A percentile compares a stretch with the other conserved stretches of the same genome.
Evolutionary conservation across 1,284 basidiomycete species (phyloP).

Genomic region (Moesziomyces sp.): DNA sequence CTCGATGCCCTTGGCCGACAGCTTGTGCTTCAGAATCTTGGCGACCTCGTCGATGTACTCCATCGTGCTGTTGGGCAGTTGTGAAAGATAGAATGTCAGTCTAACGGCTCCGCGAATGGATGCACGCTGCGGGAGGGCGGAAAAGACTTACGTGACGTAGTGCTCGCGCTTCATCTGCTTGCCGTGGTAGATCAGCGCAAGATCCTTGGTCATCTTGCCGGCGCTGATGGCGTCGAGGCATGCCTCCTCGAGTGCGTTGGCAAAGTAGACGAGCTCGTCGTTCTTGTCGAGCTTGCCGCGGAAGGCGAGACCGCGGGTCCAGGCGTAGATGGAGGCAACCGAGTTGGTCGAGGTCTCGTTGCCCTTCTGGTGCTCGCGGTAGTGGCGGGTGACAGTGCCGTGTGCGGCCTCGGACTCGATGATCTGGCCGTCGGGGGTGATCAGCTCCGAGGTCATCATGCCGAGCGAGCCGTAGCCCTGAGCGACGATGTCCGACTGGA

Average conservation of each 20-base stretch:
- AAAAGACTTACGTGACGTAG: conserved; percentile 54
- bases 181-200: conserved; percentile 93
- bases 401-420: conserved; percentile 78
- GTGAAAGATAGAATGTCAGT: too few relatives aligned
- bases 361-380: conserved; percentile 91
- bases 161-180: conserved; percentile 71
- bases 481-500: conserved; percentile 68
- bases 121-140: too few relatives aligned
- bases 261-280: conserved; percentile 80
- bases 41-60: conserved; percentile 65
- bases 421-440: conserved; percentile 92
- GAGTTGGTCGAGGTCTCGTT: conserved; percentile 93
- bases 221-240: conserved; percentile 96
- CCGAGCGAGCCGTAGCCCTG: conserved; percentile 87
- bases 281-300: conserved; percentile 93
- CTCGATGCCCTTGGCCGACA: conserved; percentile 47
- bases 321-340: conserved; percentile 97
- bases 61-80: conserved; percentile 31
- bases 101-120: too few relatives aligned
- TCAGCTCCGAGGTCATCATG: conserved; percentile 97
- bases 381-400: conserved; percentile 82
- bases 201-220: conserved; percentile 88
- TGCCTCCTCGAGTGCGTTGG: conserved; percentile 81
- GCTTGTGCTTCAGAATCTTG: conserved; percentile 54
- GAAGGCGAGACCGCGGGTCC: conserved; percentile 90